Percentiles rank a stretch among this genome's conserved stretches.
These are phyloP conservation scores for Ophiostoma piceae DNA, from an alignment of 2,329 filamentous ascomycete species.

Conservation along the genomic window DNA sequence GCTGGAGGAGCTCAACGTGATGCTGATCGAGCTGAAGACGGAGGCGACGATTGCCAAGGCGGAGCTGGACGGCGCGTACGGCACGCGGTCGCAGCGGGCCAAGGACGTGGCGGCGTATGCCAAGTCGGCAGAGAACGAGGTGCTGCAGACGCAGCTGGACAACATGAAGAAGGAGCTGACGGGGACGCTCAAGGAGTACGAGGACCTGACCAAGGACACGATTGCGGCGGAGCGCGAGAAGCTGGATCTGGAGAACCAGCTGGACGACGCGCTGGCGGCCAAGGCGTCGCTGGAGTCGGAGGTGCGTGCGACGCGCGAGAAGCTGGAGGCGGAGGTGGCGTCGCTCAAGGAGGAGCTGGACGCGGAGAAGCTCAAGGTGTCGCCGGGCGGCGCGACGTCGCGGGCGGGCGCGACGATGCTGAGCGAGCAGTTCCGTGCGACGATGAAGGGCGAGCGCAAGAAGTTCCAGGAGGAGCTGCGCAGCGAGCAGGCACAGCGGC, in stretches of 20 bases:
- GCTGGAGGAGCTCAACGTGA: slow-evolving; percentile 47
- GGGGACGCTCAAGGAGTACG: slow-evolving; percentile 47
- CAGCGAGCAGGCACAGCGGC: slow-evolving; percentile 44
- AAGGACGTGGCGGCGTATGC: slow-evolving; percentile 51
- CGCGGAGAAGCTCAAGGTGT: slow-evolving; percentile 43
- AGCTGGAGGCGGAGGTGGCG: slow-evolving; percentile 41
- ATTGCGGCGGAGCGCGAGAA: slow-evolving; percentile 48
- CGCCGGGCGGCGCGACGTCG: slow-evolving; percentile 33
- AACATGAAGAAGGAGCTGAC: slow-evolving; percentile 48
- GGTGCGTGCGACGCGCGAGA: slow-evolving; percentile 35
- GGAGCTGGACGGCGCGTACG: slow-evolving; percentile 58
- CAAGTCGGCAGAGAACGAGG: slow-evolving; percentile 45
- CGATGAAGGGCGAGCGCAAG: slow-evolving; percentile 53
- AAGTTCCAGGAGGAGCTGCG: slow-evolving; percentile 52
- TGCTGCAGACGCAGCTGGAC: slow-evolving; percentile 46
- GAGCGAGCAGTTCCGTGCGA: slow-evolving; percentile 52
- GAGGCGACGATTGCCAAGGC: slow-evolving; percentile 57
- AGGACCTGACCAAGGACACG: slow-evolving; percentile 50
- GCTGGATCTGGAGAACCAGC: slow-evolving; percentile 41
- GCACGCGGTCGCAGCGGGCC: slow-evolving; percentile 53
- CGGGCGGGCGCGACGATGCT: slow-evolving; percentile 47
- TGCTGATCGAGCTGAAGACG: slow-evolving; percentile 55
- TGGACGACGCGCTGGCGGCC: slow-evolving; percentile 39
- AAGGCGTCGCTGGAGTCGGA: slow-evolving; percentile 39
- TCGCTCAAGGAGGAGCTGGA: slow-evolving; percentile 50